These are phyloP conservation scores for Paraconiothyrium sp. DNA, from an alignment of 2,329 filamentous ascomycete species.

Conservation along the genomic window DNA sequence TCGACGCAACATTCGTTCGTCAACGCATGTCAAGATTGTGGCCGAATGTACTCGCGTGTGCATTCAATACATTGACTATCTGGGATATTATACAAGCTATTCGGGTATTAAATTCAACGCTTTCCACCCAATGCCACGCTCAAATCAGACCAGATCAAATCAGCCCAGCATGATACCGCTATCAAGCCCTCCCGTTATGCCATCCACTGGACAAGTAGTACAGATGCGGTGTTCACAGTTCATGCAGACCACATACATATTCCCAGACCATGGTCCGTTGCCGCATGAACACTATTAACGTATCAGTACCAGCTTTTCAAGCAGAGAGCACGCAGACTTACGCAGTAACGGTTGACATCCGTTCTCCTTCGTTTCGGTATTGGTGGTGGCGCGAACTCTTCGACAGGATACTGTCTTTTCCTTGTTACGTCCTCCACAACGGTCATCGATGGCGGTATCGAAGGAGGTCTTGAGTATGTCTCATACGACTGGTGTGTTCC, in stretches of 20 bases:
- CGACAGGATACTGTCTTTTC: constrained; percentile 12
- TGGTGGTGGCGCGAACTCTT: constrained; percentile 9
- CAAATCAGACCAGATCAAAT: not conserved
- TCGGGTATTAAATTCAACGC: not conserved
- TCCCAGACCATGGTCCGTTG: constrained; percentile 15
- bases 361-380: constrained; percentile 4
- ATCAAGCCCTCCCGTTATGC: constrained; percentile 6
- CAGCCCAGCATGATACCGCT: constrained; percentile 12
- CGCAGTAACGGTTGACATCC: constrained; percentile 19
- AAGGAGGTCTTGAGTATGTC: not conserved
- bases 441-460: constrained; percentile 2
- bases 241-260: constrained; percentile 17
- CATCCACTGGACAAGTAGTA: constrained; percentile 9
- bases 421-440: not conserved
- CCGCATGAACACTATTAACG: constrained; percentile 16
- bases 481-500: not conserved
- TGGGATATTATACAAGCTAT: not conserved
- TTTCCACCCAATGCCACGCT: not conserved
- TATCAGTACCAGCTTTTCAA: not conserved
- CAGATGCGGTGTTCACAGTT: constrained; percentile 19
- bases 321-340: constrained; percentile 5
- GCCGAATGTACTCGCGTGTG: not conserved
- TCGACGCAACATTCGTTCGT: not conserved
- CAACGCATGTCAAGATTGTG: not conserved
- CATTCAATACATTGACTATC: not conserved